Percentiles rank a stretch among this genome's conserved stretches.
phyloP scores from a whole-genome alignment of 495 filamentous ascomycete species.

The Aspergillus nanangensis region DNA sequence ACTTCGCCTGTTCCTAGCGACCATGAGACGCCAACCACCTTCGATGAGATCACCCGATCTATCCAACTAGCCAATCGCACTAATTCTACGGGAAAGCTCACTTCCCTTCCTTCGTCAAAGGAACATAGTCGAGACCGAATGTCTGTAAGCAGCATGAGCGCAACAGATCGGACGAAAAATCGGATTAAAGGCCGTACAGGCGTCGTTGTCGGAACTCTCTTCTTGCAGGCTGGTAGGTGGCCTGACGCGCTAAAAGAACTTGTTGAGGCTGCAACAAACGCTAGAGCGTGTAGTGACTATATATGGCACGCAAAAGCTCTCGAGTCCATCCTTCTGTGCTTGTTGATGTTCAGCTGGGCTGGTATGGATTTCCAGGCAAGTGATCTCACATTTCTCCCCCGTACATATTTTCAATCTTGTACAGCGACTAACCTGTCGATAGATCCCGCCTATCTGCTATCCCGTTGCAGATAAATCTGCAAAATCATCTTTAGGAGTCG shows the following conservation, averaged over 20 bases:
- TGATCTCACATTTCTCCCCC: conserved; percentile 1
- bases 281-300: conserved; percentile 81
- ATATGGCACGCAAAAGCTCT: conserved; percentile 96
- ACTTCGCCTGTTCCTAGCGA: conserved; percentile 41
- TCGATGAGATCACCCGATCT: conserved; percentile 62
- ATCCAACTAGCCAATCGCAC: conserved; percentile 40
- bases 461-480: conserved; percentile 52
- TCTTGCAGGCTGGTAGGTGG: conserved; percentile 85
- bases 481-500: conserved; percentile 38
- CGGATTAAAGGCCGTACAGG: conserved; percentile 78
- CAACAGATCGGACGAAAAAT: conserved; percentile 74
- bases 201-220: conserved; percentile 79
- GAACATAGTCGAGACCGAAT: conserved; percentile 69
- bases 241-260: conserved; percentile 84
- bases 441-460: conserved; percentile 62
- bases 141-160: conserved; percentile 79
- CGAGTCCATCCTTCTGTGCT: conserved; percentile 75
- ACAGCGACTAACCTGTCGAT: not conserved
- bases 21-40: conserved; percentile 61
- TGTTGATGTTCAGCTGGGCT: conserved; percentile 81
- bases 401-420: not conserved
- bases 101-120: conserved; percentile 34
- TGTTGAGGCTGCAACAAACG: conserved; percentile 69
- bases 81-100: conserved; percentile 26
- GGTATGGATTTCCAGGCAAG: conserved; percentile 81